phyloP scores from a whole-genome alignment of 352 stramenopile genomes.

The Phytophthora citricola region DNA sequence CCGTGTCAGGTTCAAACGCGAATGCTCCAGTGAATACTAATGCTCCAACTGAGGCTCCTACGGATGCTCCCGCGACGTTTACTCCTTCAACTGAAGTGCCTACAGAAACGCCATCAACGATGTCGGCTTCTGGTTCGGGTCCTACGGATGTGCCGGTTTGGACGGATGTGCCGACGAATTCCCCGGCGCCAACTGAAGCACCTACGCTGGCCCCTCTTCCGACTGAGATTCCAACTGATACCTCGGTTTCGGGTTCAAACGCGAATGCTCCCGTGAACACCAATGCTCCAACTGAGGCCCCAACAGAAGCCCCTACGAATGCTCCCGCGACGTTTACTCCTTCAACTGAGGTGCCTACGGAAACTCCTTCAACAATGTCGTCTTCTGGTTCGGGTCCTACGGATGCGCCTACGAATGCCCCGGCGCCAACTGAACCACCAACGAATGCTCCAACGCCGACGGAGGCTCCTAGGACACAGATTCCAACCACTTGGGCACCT shows the following conservation, averaged over 20 bases:
- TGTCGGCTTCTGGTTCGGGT: neutral
- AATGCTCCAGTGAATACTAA: no score
- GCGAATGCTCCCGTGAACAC: slow-evolving; percentile 12
- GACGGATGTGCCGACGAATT: slow-evolving; percentile 18
- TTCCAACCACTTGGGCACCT: slow-evolving; percentile 9
- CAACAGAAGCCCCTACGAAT: slow-evolving; percentile 1
- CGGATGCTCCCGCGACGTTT: neutral
- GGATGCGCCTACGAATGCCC: slow-evolving; percentile 1
- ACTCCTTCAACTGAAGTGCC: neutral
- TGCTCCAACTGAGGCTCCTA: no score
- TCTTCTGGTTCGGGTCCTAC: slow-evolving; percentile 3
- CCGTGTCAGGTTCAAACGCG: no score
- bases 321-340: slow-evolving; percentile 1
- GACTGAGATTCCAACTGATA: neutral
- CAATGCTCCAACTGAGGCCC: neutral
- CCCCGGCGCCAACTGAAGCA: slow-evolving; percentile 4
- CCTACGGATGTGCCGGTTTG: slow-evolving; percentile 8
- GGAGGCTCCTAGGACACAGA: slow-evolving; percentile 7
- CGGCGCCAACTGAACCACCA: neutral
- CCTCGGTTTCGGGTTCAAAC: slow-evolving; percentile 7
- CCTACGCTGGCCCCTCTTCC: neutral
- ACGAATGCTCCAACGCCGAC: slow-evolving; percentile 5
- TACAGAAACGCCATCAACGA: slow-evolving; percentile 1
- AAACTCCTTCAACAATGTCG: slow-evolving; percentile 2
- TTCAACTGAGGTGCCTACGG: neutral